phyloP scores from a whole-genome alignment of 768 basidiomycete genomes.

The Mycena rebaudengoi region DNA sequence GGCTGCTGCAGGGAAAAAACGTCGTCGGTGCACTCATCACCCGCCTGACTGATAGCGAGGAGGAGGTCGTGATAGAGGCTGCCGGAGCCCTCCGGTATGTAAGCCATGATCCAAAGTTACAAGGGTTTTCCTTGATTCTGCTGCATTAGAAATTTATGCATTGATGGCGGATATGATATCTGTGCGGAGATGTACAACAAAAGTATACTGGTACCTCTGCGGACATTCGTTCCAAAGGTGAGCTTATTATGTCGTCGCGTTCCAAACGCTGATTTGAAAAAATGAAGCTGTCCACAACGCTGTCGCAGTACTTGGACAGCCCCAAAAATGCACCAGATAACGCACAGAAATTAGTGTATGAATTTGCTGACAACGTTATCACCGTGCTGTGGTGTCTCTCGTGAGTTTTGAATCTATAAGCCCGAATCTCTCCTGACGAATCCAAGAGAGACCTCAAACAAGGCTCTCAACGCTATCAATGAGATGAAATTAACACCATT shows the following conservation, averaged over 20 bases:
- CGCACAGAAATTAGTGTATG: conserved; percentile 79
- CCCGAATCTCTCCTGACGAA: conserved; percentile 33
- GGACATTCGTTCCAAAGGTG: conserved; percentile 83
- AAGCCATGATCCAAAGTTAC: conserved; percentile 9
- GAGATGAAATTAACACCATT: conserved; percentile 81
- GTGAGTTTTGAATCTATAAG: conserved; percentile 57
- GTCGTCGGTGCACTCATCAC: conserved; percentile 87
- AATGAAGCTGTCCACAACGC: conserved; percentile 73
- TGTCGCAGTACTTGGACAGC: conserved; percentile 71
- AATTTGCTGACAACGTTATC: conserved; percentile 92
- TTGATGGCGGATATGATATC: conserved; percentile 95
- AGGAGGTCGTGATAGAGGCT: conserved; percentile 92
- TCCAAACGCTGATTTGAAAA: conserved; percentile 1
- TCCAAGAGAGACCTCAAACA: conserved; percentile 88
- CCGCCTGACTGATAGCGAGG: conserved; percentile 87
- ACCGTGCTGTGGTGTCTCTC: conserved; percentile 95
- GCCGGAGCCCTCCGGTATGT: conserved; percentile 85
- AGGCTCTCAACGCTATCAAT: conserved; percentile 89
- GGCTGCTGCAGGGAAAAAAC: conserved; percentile 91
- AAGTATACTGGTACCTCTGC: conserved; percentile 82
- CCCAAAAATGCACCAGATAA: conserved; percentile 73
- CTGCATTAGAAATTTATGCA: conserved; percentile 80
- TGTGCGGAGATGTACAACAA: conserved; percentile 99
- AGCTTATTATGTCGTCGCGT: not conserved
- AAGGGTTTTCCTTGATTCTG: conserved; percentile 15